phyloP scores from a whole-genome alignment of 2,329 filamentous ascomycete species.

The Trichoderma sp. region DNA sequence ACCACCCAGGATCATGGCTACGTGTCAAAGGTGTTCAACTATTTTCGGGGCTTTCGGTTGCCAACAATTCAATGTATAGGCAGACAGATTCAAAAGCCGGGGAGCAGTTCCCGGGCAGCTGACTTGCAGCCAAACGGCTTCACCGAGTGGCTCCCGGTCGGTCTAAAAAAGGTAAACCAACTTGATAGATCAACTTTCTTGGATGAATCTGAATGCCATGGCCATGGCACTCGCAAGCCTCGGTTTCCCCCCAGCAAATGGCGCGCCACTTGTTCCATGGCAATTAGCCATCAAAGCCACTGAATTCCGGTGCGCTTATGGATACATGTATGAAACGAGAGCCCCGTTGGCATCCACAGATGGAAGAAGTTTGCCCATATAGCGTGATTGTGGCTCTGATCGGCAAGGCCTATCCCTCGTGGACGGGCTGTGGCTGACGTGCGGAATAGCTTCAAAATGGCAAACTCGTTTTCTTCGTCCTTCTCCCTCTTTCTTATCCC shows the following conservation, averaged over 20 bases:
- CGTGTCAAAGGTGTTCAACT: conserved; percentile 8
- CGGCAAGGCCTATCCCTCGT: conserved; percentile 1
- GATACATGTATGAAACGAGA: conserved; percentile 1
- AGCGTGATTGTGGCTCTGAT: conserved; percentile 20
- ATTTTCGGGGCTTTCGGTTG: neutral
- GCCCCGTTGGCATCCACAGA: neutral
- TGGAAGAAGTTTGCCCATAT: neutral
- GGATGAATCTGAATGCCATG: neutral
- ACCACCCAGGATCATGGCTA: conserved; percentile 4
- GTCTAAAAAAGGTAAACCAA: neutral
- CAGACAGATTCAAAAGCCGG: neutral
- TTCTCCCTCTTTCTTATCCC: neutral
- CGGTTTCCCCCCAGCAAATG: neutral
- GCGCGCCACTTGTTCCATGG: conserved; percentile 6
- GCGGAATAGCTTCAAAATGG: neutral
- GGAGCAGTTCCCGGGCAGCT: neutral
- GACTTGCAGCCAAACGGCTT: conserved; percentile 1
- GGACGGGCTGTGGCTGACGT: neutral
- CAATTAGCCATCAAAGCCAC: conserved; percentile 15
- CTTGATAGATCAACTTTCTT: neutral
- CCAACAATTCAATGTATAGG: neutral
- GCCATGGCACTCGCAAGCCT: neutral
- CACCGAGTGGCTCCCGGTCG: conserved; percentile 4
- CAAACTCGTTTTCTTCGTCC: neutral
- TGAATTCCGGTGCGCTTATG: conserved; percentile 9